Conservation (phyloP, 495 filamentous ascomycete genomes). For the Penicillium coffeae region DNA sequence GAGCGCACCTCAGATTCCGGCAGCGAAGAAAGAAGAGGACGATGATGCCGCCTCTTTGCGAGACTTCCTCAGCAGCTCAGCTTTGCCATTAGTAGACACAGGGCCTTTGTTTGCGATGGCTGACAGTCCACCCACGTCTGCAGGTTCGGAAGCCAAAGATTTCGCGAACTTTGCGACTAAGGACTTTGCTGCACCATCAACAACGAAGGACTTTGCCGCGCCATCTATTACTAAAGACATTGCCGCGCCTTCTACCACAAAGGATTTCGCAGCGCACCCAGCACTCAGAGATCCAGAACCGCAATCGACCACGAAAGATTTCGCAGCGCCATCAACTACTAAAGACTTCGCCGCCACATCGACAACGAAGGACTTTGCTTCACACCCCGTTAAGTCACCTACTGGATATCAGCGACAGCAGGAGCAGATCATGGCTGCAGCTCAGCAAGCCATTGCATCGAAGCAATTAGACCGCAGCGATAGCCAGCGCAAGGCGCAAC, state of each 20-base stretch:
- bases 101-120: background rate
- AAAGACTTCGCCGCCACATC: background rate
- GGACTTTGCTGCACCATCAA: background rate
- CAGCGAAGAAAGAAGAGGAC: conserved; percentile 15
- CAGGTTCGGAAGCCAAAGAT: background rate
- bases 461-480: conserved; percentile 58
- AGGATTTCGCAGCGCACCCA: conserved; percentile 33
- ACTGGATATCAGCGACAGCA: conserved; percentile 81
- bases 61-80: background rate
- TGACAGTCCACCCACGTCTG: conserved; percentile 12
- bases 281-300: background rate
- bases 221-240: background rate
- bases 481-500: conserved; percentile 59
- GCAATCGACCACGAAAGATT: background rate
- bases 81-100: background rate
- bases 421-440: conserved; percentile 70
- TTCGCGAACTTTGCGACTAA: background rate
- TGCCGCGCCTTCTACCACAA: background rate
- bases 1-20: conserved; percentile 50
- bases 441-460: conserved; percentile 61
- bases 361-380: background rate
- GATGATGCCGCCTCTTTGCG: no score
- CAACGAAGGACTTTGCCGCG: background rate
- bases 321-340: background rate
- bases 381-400: conserved; percentile 25